Evolutionary conservation across 768 basidiomycete species (phyloP).

Genomic region (Pilatotrama ljubarskyi): DNA sequence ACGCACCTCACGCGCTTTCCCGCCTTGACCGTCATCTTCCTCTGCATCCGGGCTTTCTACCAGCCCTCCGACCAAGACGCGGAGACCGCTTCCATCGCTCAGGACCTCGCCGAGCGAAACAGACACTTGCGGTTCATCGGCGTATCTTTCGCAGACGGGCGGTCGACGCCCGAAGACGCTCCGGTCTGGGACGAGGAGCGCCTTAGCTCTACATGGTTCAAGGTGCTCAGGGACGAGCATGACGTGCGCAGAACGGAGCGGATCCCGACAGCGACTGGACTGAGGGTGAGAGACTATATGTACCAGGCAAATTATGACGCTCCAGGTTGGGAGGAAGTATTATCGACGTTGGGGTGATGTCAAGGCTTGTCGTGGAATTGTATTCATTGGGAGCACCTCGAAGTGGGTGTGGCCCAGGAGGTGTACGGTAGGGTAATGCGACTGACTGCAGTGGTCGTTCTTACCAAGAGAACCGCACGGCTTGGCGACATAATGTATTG

Average conservation of each 20-base stretch:
- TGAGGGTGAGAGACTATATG: constrained; percentile 14
- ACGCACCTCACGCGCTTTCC: constrained; percentile 1
- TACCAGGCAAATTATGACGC: constrained; percentile 3
- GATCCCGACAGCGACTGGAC: background rate
- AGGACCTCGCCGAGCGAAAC: background rate
- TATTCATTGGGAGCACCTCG: too few relatives aligned
- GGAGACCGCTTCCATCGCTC: background rate
- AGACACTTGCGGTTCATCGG: constrained; percentile 2
- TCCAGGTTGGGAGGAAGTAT: background rate
- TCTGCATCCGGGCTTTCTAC: constrained; percentile 14
- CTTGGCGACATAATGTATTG: constrained; percentile 12
- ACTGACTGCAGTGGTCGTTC: too few relatives aligned
- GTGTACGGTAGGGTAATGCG: too few relatives aligned
- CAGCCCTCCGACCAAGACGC: background rate
- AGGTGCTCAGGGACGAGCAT: background rate
- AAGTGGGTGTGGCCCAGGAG: too few relatives aligned
- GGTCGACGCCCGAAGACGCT: constrained; percentile 4
- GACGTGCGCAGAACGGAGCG: background rate
- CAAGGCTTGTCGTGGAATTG: too few relatives aligned
- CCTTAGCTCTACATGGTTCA: constrained; percentile 2
- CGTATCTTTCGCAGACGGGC: constrained; percentile 5
- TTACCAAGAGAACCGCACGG: too few relatives aligned
- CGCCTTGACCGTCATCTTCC: background rate
- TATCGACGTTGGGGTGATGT: background rate
- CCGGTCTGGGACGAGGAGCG: constrained; percentile 12